Evolutionary conservation across 2,329 filamentous ascomycete species (phyloP).

Genomic region (Ascochyta clinopodiicola): DNA sequence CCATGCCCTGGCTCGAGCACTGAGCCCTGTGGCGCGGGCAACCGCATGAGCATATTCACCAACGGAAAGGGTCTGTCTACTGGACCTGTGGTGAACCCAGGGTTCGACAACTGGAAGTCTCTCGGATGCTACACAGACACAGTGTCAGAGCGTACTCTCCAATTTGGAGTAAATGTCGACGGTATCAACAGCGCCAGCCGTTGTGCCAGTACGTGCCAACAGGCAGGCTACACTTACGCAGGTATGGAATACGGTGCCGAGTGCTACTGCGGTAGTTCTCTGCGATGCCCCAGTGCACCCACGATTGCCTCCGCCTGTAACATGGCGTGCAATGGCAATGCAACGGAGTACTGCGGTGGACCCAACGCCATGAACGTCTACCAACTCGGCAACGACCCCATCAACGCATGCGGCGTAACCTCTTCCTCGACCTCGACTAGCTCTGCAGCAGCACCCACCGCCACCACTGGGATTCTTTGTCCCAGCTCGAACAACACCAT

Average conservation of each 20-base stretch:
- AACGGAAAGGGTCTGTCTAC: neutral
- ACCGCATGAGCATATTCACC: constrained; percentile 2
- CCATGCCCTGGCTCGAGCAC: neutral
- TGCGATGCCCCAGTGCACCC: neutral
- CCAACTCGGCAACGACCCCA: neutral
- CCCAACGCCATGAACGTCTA: constrained; percentile 3
- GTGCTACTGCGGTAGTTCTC: neutral
- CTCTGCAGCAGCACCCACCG: neutral
- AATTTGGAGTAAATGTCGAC: neutral
- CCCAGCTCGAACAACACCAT: neutral
- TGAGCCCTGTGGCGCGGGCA: neutral
- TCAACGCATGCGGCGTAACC: neutral
- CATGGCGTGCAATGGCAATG: constrained; percentile 1
- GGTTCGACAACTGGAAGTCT: constrained; percentile 3
- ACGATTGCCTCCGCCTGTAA: constrained; percentile 2
- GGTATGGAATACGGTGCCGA: neutral
- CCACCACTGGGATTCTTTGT: neutral
- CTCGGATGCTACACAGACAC: constrained; percentile 1
- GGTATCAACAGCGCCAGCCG: neutral
- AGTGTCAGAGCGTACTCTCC: neutral
- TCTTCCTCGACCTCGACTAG: neutral
- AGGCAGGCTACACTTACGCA: neutral
- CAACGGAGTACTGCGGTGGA: neutral
- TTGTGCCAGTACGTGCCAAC: neutral
- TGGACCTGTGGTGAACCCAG: constrained; percentile 1